These are phyloP conservation scores for Ceratobasidium sp. DNA, from an alignment of 1,284 basidiomycete genomes.

Conservation along the genomic window DNA sequence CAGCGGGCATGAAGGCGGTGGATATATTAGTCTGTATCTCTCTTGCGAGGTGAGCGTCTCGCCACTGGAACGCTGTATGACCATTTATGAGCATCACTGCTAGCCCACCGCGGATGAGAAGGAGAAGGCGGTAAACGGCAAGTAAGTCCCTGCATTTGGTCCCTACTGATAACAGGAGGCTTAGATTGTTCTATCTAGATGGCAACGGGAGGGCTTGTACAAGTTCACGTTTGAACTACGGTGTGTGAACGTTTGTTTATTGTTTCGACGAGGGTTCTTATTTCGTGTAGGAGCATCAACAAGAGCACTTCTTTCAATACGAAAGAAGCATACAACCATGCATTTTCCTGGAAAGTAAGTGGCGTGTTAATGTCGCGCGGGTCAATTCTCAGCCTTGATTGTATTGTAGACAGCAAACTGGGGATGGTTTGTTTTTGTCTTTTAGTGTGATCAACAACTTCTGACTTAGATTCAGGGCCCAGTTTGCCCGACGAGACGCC, in stretches of 20 bases:
- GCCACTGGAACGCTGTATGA: slow-evolving; percentile 9
- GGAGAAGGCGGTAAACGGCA: slow-evolving; percentile 67
- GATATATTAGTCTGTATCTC: slow-evolving; percentile 74
- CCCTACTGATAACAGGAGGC: background rate
- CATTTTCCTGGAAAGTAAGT: slow-evolving; percentile 76
- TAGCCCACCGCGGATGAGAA: slow-evolving; percentile 77
- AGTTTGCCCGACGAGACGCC: slow-evolving; percentile 77
- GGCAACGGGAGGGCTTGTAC: slow-evolving; percentile 82
- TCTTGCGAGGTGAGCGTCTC: slow-evolving; percentile 71
- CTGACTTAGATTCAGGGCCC: slow-evolving; percentile 58
- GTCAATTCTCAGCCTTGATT: slow-evolving; percentile 14
- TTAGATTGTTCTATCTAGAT: slow-evolving; percentile 54
- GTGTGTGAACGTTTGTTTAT: background rate
- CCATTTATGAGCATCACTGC: slow-evolving; percentile 4
- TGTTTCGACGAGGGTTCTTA: background rate
- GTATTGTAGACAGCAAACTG: slow-evolving; percentile 71
- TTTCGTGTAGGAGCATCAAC: slow-evolving; percentile 51
- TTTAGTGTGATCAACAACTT: background rate
- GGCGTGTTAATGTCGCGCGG: slow-evolving; percentile 5
- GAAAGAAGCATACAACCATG: slow-evolving; percentile 85
- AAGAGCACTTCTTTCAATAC: slow-evolving; percentile 62
- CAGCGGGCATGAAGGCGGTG: slow-evolving; percentile 63
- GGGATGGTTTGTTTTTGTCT: slow-evolving; percentile 66
- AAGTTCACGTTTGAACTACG: slow-evolving; percentile 84
- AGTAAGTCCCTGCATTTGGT: slow-evolving; percentile 51